A percentile compares a stretch with the other conserved stretches of the same genome.
phyloP scores from a whole-genome alignment of 192 early-diverging fungal genomes.

The Funneliformis geosporum region DNA sequence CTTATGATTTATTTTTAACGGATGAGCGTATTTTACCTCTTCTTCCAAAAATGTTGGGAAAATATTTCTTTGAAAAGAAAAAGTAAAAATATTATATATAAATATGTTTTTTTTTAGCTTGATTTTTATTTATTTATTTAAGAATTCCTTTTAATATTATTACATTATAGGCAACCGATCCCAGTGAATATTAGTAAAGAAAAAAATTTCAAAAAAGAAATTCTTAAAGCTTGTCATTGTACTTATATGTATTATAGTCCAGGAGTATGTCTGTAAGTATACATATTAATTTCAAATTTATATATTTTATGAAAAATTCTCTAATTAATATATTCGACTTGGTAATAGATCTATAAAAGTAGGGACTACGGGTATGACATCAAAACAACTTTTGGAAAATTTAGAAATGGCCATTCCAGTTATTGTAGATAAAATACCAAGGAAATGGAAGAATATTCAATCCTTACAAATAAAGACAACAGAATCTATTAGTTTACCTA shows the following conservation, averaged over 20 bases:
- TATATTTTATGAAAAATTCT: slow-evolving; percentile 28
- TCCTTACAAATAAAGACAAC: slow-evolving; percentile 83
- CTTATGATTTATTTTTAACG: slow-evolving; percentile 86
- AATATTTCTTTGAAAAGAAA: slow-evolving; percentile 80
- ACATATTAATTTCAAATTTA: not conserved
- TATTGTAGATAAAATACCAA: slow-evolving; percentile 68
- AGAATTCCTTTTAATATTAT: not conserved
- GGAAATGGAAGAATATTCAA: slow-evolving; percentile 83
- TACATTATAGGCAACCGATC: slow-evolving; percentile 60
- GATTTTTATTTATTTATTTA: slow-evolving; percentile 25
- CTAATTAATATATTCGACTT: slow-evolving; percentile 38
- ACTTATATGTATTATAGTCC: slow-evolving; percentile 64
- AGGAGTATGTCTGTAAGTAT: slow-evolving; percentile 63
- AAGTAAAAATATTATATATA: slow-evolving; percentile 55
- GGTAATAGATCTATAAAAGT: slow-evolving; percentile 61
- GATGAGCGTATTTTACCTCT: slow-evolving; percentile 79
- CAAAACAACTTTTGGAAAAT: slow-evolving; percentile 74
- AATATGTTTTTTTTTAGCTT: slow-evolving; percentile 31
- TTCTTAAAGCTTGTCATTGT: slow-evolving; percentile 56
- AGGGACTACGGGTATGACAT: slow-evolving; percentile 62
- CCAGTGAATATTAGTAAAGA: slow-evolving; percentile 66
- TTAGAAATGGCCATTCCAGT: slow-evolving; percentile 60
- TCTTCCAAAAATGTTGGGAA: slow-evolving; percentile 80
- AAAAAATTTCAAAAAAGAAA: slow-evolving; percentile 61
- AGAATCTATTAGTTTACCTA: slow-evolving; percentile 77